phyloP scores from a whole-genome alignment of 495 filamentous ascomycete genomes.

The Aspergillus conjunctus region DNA sequence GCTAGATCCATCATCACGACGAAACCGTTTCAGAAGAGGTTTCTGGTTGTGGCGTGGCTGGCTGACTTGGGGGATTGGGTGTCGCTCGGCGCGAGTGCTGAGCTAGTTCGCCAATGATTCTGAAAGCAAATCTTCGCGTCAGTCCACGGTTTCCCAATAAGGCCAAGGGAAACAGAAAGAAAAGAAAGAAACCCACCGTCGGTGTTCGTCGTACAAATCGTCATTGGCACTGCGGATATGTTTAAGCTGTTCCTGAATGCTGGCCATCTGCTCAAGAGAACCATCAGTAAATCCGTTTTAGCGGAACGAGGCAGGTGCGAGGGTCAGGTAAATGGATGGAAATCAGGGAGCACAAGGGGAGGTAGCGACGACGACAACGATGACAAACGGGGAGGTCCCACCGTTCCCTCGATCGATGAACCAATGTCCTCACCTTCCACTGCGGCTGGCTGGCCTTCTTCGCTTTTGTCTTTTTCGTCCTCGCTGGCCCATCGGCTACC shows the following conservation, averaged over 20 bases:
- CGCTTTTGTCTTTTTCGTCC: constrained; percentile 31
- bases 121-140: constrained; percentile 20
- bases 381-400: constrained; percentile 50
- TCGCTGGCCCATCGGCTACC: constrained; percentile 48
- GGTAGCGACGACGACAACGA: constrained; percentile 31
- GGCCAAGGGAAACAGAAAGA: neutral
- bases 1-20: constrained; percentile 1
- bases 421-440: constrained; percentile 57
- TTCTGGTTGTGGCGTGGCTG: constrained; percentile 39
- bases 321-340: constrained; percentile 41
- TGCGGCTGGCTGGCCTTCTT: constrained; percentile 42
- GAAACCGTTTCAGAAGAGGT: constrained; percentile 12
- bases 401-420: constrained; percentile 57
- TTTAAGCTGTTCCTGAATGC: constrained; percentile 56
- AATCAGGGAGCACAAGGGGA: constrained; percentile 31
- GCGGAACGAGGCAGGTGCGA: constrained; percentile 22
- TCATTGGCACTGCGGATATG: constrained; percentile 48
- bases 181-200: constrained; percentile 36
- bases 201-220: constrained; percentile 51
- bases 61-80: constrained; percentile 36
- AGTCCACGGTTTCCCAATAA: constrained; percentile 2
- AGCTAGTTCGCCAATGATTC: constrained; percentile 47
- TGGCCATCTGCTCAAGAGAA: constrained; percentile 46
- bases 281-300: constrained; percentile 23
- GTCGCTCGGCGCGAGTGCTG: constrained; percentile 42